Percentiles rank a stretch among this genome's conserved stretches.
Conservation (phyloP, 2,329 filamentous ascomycete genomes). For the Cucurbitaria berberidis region DNA sequence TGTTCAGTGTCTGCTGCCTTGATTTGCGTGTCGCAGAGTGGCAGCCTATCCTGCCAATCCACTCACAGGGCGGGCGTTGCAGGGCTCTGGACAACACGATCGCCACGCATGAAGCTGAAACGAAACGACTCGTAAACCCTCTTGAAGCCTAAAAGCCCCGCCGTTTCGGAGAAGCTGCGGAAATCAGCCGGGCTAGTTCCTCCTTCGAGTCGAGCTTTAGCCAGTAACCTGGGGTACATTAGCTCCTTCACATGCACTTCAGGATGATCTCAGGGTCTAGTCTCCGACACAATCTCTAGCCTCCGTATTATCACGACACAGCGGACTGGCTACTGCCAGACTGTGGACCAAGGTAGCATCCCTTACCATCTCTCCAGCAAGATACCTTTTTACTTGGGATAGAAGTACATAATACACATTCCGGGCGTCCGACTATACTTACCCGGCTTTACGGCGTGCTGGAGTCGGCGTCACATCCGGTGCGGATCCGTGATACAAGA, state of each 20-base stretch:
- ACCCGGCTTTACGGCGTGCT: neutral
- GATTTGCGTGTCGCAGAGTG: conserved; percentile 10
- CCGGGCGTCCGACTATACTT: neutral
- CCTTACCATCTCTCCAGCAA: conserved; percentile 2
- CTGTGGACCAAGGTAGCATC: conserved; percentile 3
- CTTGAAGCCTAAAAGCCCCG: conserved; percentile 16
- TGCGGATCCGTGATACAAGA: conserved; percentile 7
- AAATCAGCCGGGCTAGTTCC: conserved; percentile 2
- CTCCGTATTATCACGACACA: conserved; percentile 18
- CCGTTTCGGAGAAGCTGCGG: conserved; percentile 4
- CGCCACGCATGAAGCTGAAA: conserved; percentile 16
- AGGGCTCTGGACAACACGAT: conserved; percentile 9
- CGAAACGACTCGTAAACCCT: conserved; percentile 31
- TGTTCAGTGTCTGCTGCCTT: conserved; percentile 4
- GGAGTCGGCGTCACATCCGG: conserved; percentile 7
- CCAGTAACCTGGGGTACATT: conserved; percentile 44
- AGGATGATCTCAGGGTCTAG: conserved; percentile 35
- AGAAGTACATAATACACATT: conserved; percentile 4
- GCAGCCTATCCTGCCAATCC: conserved; percentile 14
- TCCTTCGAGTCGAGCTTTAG: conserved; percentile 2
- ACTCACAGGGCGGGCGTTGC: neutral
- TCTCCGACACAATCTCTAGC: conserved; percentile 38
- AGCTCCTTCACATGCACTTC: conserved; percentile 33
- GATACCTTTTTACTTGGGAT: conserved; percentile 4
- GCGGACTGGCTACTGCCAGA: conserved; percentile 3